Evolutionary conservation across 768 basidiomycete species (phyloP), one percentile per base, ranked within the genome.

Genomic region (Podaxis mareebaensis): DNA sequence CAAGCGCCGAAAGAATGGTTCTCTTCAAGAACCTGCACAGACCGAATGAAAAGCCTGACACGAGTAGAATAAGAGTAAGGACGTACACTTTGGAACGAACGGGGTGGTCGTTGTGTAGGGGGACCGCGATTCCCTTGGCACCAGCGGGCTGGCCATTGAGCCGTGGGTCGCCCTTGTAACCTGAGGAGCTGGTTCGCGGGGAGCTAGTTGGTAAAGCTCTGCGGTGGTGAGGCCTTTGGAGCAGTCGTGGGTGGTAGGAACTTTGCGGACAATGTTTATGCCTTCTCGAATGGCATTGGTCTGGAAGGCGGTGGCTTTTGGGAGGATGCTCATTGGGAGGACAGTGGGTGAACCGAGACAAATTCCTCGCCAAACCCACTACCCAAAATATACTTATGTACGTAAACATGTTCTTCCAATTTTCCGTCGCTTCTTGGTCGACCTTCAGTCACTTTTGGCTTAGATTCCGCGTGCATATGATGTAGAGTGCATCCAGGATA

Each of bases 181-280:
- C 64, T n/a, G 10, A 10, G 76, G 71, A 3, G 74, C 61, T 22
- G 72, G 67, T 49, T 77, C 67, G 42, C 72, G 65, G 28, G 72
- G 44, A 2, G 76, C 71, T 36, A 80, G 67, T n/a, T 75, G 67
- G 72, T 70, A 80, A 11, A 82, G 68, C 59, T 80, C 76, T 11
- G 72, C 68, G 2, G 77, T 77, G 12, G 77, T 76, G 63, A 77
- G 69, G 40, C 78, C 77, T 10, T 70, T 66, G 0, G 75, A 39
- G 46, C 22, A 38, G 49, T 60, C 58, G 33, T 40, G 17, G 20
- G 54, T 55, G 20, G 36, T 1, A 3, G 52, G 12, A 38, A 60
- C 36, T 26, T 48, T 54, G 53, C 60, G 60, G 33, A 61, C 11
- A n/a, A 61, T 46, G 6, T 28, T 48, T 17, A 61, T n/a, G 28